phyloP scores from a whole-genome alignment of 2,329 filamentous ascomycete genomes.

The Xylariaceae sp. region DNA sequence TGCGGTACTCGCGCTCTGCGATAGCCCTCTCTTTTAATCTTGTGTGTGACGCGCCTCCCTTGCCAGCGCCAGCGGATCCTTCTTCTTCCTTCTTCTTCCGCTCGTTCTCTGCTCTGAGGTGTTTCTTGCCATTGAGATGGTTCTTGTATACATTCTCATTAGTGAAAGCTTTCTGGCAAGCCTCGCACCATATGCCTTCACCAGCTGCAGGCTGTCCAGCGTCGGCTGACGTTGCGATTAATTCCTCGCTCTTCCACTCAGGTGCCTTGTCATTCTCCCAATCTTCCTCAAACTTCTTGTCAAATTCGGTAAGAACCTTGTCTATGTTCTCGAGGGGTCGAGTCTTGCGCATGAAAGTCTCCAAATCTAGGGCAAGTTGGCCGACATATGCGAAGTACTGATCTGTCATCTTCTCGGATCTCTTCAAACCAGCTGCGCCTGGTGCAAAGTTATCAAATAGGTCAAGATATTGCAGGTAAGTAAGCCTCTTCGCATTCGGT shows the following conservation, averaged over 20 bases:
- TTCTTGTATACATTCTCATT: constrained; percentile 94
- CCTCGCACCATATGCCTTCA: constrained; percentile 85
- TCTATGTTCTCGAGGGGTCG: constrained; percentile 86
- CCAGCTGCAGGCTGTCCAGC: constrained; percentile 47
- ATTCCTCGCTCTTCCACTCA: constrained; percentile 74
- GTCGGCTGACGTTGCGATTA: constrained; percentile 47
- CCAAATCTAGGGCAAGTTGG: constrained; percentile 80
- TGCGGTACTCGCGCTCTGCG: constrained; percentile 84
- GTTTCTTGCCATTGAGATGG: constrained; percentile 90
- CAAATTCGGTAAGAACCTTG: constrained; percentile 76
- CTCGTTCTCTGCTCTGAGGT: constrained; percentile 80
- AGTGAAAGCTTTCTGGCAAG: constrained; percentile 93
- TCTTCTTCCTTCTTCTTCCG: constrained; percentile 58
- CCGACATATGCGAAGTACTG: constrained; percentile 91
- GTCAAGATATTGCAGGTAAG: constrained; percentile 92
- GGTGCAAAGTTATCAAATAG: constrained; percentile 85
- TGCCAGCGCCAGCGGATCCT: constrained; percentile 36
- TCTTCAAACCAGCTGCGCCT: constrained; percentile 75
- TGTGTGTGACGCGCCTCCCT: constrained; percentile 47
- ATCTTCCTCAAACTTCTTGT: constrained; percentile 80
- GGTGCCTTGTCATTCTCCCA: constrained; percentile 83
- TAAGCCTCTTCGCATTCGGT: constrained; percentile 81
- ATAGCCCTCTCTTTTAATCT: constrained; percentile 87
- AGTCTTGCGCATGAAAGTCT: constrained; percentile 84
- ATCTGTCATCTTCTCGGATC: constrained; percentile 86